These are phyloP conservation scores for Suillus subluteus DNA, from an alignment of 768 basidiomycete genomes.

Conservation along the genomic window DNA sequence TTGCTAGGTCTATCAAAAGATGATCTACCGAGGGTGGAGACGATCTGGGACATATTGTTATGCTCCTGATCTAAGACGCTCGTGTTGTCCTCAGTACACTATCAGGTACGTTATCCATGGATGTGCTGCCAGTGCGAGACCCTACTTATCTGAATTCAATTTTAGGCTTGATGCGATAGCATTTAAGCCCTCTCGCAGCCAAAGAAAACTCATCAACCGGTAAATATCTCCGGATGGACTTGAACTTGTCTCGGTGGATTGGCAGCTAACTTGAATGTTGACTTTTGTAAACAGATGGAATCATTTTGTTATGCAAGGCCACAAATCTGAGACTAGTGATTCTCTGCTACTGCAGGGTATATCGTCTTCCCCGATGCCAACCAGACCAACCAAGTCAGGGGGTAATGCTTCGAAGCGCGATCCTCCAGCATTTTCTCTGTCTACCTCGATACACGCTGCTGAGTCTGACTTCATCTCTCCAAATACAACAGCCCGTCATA, in stretches of 20 bases:
- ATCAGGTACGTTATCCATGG: slow-evolving; percentile 63
- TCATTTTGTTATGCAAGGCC: slow-evolving; percentile 58
- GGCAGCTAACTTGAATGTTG: neutral
- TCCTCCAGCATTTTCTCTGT: slow-evolving; percentile 42
- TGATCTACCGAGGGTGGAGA: slow-evolving; percentile 88
- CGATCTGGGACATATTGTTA: slow-evolving; percentile 86
- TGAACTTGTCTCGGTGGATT: neutral
- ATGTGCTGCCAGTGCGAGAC: no score
- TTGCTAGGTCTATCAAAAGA: slow-evolving; percentile 70
- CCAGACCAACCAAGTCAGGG: neutral
- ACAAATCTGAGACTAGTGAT: slow-evolving; percentile 28
- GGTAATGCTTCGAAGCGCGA: slow-evolving; percentile 11
- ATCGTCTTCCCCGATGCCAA: neutral
- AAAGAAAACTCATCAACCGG: slow-evolving; percentile 77
- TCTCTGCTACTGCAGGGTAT: slow-evolving; percentile 4
- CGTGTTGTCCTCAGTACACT: slow-evolving; percentile 95
- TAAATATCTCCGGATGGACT: slow-evolving; percentile 29
- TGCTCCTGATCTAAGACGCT: slow-evolving; percentile 77
- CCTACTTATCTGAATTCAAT: neutral
- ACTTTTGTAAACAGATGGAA: slow-evolving; percentile 61
- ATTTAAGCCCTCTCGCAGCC: slow-evolving; percentile 74
- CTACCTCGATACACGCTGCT: slow-evolving; percentile 55
- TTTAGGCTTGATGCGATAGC: slow-evolving; percentile 64
- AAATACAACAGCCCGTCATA: slow-evolving; percentile 43
- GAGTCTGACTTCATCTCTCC: slow-evolving; percentile 44